A percentile compares a stretch with the other conserved stretches of the same genome.
Conservation (phyloP, 768 basidiomycete species). For the Tricholoma furcatifolium region DNA sequence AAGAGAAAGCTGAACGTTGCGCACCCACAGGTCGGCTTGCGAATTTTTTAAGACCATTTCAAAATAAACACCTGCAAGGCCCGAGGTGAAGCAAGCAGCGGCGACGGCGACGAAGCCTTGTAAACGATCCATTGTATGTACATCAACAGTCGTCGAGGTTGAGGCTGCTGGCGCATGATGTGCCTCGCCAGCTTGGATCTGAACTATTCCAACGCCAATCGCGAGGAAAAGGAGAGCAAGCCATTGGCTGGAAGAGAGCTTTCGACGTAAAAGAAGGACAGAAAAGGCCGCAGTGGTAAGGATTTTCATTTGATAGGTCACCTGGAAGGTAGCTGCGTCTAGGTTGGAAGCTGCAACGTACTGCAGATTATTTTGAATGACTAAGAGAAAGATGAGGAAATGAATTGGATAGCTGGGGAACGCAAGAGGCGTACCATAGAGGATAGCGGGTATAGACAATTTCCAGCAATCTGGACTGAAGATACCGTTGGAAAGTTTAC, state of each 20-base stretch:
- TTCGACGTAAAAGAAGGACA: slow-evolving; percentile 76
- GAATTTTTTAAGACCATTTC: slow-evolving; percentile 96
- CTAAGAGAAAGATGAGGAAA: slow-evolving; percentile 27
- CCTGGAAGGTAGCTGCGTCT: slow-evolving; percentile 95
- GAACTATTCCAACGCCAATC: slow-evolving; percentile 86
- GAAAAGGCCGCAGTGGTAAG: slow-evolving; percentile 91
- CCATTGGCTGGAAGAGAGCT: slow-evolving; percentile 78
- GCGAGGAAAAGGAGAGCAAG: slow-evolving; percentile 81
- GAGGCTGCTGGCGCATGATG: slow-evolving; percentile 18
- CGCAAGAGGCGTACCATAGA: slow-evolving; percentile 60
- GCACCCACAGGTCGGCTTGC: slow-evolving; percentile 89
- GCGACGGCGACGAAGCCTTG: slow-evolving; percentile 90
- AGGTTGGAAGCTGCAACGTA: slow-evolving; percentile 94
- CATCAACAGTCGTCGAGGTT: slow-evolving; percentile 24
- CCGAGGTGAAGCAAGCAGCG: slow-evolving; percentile 92
- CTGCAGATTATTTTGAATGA: slow-evolving; percentile 94
- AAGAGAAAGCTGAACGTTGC: slow-evolving; percentile 93
- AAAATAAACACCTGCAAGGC: slow-evolving; percentile 96
- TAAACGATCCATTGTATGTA: slow-evolving; percentile 71
- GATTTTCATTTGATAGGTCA: slow-evolving; percentile 97
- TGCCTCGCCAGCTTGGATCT: slow-evolving; percentile 61
- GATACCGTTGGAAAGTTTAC: slow-evolving; percentile 62
- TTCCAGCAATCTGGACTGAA: slow-evolving; percentile 97
- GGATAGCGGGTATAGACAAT: slow-evolving; percentile 92
- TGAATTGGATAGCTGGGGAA: background rate